Conservation (phyloP, 495 filamentous ascomycete species). For the Aspergillus leporis region DNA sequence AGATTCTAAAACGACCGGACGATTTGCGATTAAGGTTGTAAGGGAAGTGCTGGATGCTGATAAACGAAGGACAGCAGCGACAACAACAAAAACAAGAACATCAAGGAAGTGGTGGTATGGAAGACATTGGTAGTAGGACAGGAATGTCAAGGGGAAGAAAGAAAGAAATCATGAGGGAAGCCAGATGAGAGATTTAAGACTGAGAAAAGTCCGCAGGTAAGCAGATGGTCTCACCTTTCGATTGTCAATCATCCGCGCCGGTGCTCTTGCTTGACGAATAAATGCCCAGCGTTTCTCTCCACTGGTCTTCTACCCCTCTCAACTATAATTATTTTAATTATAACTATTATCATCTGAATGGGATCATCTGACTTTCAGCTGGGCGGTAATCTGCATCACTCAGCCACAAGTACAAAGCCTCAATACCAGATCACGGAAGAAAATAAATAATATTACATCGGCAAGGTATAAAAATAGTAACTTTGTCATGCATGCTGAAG, state of each 20-base stretch:
- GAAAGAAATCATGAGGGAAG: neutral
- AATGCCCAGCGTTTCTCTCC: neutral
- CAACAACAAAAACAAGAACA: neutral
- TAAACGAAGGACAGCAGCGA: conserved; percentile 1
- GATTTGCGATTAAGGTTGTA: neutral
- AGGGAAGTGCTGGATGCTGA: neutral
- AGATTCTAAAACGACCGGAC: neutral
- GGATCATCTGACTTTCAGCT: no score
- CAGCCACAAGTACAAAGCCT: no score
- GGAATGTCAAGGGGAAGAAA: neutral
- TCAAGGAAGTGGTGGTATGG: no score
- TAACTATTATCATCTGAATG: no score
- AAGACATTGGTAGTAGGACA: neutral
- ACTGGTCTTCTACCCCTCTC: neutral
- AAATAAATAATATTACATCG: no score
- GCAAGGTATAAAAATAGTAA: no score
- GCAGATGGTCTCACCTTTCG: neutral
- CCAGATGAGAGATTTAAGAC: neutral
- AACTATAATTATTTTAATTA: no score
- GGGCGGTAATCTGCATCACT: no score
- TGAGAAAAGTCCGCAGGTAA: neutral
- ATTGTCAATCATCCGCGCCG: conserved; percentile 2
- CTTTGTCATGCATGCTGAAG: no score
- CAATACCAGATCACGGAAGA: no score
- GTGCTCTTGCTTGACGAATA: neutral